Evolutionary conservation across 164 flowering plant genomes (phyloP).

Genomic region (Brasenia schreberi): DNA sequence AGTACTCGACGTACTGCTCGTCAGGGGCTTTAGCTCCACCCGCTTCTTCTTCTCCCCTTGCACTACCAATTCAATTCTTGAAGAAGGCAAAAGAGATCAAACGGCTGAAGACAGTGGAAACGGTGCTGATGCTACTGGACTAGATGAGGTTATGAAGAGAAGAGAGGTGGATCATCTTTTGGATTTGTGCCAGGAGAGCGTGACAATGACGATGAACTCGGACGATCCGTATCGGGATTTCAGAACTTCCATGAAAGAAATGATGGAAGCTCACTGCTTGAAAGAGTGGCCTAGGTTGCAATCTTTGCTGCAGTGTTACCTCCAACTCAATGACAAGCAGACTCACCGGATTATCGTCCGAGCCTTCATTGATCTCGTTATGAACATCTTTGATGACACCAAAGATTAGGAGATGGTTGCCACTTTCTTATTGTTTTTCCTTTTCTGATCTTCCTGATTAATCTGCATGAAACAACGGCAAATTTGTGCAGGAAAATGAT

Average conservation of each 20-base stretch:
- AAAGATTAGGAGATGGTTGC: not conserved
- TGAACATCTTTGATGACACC: constrained; percentile 5
- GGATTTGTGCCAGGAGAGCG: constrained; percentile 3
- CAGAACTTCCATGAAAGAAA: constrained; percentile 19
- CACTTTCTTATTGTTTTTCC: not conserved
- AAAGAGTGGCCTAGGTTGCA: constrained; percentile 13
- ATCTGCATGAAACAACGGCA: not conserved
- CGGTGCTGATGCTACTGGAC: not conserved
- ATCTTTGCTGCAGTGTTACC: constrained; percentile 15
- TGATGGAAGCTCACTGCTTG: constrained; percentile 14
- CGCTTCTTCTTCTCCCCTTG: constrained; percentile 16
- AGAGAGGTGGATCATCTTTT: not conserved
- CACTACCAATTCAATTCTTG: constrained; percentile 14
- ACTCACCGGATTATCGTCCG: constrained; percentile 10
- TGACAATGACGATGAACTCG: constrained; percentile 12
- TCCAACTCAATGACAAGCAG: constrained; percentile 11
- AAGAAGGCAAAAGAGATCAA: not conserved
- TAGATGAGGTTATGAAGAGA: not conserved
- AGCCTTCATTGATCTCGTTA: constrained; percentile 16
- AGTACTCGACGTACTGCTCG: not conserved
- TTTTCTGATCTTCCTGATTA: not conserved
- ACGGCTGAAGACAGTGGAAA: not conserved
- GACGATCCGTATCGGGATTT: constrained; percentile 14
- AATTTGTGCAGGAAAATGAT: too few species aligned
- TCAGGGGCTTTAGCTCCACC: constrained; percentile 6